phyloP scores from a whole-genome alignment of 805 yeast species.

The Candida succiphila region DNA sequence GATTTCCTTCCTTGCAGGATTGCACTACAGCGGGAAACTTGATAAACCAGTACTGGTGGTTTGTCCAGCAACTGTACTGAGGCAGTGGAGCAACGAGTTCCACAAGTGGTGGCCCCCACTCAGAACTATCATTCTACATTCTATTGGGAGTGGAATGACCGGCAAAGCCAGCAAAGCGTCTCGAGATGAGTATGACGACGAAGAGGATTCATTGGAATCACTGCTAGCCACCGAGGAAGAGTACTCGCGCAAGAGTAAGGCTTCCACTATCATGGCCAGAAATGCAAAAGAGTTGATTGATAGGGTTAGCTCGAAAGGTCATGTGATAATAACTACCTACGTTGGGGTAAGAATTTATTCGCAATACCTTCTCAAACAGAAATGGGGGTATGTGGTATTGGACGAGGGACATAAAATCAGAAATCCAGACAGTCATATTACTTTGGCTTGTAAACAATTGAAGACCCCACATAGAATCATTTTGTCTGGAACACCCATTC shows the following conservation, averaged over 20 bases:
- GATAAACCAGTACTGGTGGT: slow-evolving; percentile 77
- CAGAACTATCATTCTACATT: slow-evolving; percentile 75
- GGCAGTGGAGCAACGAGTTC: slow-evolving; percentile 95
- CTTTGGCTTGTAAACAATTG: slow-evolving; percentile 75
- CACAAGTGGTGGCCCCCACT: slow-evolving; percentile 98
- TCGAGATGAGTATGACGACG: slow-evolving; percentile 33
- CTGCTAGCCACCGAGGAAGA: slow-evolving; percentile 30
- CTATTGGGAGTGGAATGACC: slow-evolving; percentile 84
- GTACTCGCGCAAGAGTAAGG: slow-evolving; percentile 15
- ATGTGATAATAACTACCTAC: slow-evolving; percentile 83
- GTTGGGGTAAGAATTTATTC: slow-evolving; percentile 37
- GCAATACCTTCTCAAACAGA: slow-evolving; percentile 55
- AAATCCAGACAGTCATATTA: slow-evolving; percentile 85
- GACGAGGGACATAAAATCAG: slow-evolving; percentile 98
- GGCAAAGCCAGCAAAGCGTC: slow-evolving; percentile 14
- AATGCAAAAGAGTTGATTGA: slow-evolving; percentile 35
- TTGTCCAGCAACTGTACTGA: slow-evolving; percentile 94
- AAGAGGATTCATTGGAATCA: slow-evolving; percentile 40
- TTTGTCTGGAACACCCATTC: slow-evolving; percentile 93
- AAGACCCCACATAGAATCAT: slow-evolving; percentile 81
- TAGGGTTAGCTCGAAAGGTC: slow-evolving; percentile 58
- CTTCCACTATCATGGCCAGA: slow-evolving; percentile 18
- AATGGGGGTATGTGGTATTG: slow-evolving; percentile 85
- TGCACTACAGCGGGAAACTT: slow-evolving; percentile 71
- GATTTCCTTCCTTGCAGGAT: slow-evolving; percentile 81